phyloP scores from a whole-genome alignment of 441 rosid species.

The Bruguiera hainesii region DNA sequence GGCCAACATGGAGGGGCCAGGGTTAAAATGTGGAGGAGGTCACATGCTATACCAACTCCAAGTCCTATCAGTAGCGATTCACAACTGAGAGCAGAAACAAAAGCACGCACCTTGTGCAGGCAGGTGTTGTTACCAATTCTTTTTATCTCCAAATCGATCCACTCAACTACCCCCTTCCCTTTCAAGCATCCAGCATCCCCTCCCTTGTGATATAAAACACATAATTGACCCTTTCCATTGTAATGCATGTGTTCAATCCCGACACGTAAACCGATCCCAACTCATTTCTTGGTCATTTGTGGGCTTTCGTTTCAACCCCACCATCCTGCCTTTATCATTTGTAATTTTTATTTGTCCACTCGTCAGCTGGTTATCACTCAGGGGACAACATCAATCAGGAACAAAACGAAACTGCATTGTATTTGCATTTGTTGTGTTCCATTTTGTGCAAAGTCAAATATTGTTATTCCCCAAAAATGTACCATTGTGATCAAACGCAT shows the following conservation, averaged over 20 bases:
- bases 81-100: not conserved
- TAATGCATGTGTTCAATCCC: not conserved
- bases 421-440: not conserved
- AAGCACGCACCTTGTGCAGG: not conserved
- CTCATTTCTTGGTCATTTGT: slow-evolving; percentile 1
- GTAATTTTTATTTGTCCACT: slow-evolving; percentile 11
- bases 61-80: not conserved
- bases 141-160: not conserved
- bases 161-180: not conserved
- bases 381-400: no score
- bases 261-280: not conserved
- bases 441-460: not conserved
- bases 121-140: not conserved
- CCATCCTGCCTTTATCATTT: slow-evolving; percentile 1
- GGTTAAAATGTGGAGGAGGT: not conserved
- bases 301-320: slow-evolving; percentile 6
- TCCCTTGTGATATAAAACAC: not conserved
- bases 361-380: not conserved
- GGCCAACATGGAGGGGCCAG: not conserved
- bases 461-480: not conserved
- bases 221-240: not conserved
- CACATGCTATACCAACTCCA: not conserved
- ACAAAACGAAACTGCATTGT: no score
- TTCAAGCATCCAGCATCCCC: not conserved
- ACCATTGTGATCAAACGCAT: not conserved